Evolutionary conservation across 2,329 filamentous ascomycete genomes (phyloP).

Genomic region (Phyllosticta capitalensis): DNA sequence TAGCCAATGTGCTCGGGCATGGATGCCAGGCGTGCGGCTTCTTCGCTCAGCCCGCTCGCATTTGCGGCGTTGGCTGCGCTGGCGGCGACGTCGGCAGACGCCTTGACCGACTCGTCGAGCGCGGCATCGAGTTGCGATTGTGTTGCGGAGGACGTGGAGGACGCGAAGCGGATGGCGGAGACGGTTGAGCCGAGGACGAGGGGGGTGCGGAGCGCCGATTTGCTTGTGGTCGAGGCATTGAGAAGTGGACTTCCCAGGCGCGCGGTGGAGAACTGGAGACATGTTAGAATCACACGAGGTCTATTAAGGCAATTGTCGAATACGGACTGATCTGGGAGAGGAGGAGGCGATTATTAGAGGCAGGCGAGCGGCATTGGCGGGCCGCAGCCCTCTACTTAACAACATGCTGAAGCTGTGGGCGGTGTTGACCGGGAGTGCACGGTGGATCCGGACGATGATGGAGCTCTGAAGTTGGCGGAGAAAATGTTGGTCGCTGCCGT

Average conservation of each 20-base stretch:
- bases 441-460: neutral
- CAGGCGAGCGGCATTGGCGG: constrained; percentile 16
- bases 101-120: constrained; percentile 10
- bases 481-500: constrained; percentile 5
- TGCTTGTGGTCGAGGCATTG: neutral
- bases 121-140: constrained; percentile 10
- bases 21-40: constrained; percentile 34
- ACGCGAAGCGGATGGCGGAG: constrained; percentile 7
- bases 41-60: constrained; percentile 2
- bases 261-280: constrained; percentile 7
- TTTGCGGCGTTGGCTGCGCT: constrained; percentile 3
- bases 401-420: constrained; percentile 33
- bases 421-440: constrained; percentile 2
- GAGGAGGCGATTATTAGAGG: neutral
- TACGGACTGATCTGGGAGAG: neutral
- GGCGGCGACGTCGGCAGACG: constrained; percentile 4
- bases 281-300: neutral
- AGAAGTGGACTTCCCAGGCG: neutral
- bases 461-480: constrained; percentile 3
- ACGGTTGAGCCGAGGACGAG: neutral
- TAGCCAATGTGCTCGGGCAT: constrained; percentile 74
- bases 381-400: constrained; percentile 38
- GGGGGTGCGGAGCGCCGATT: constrained; percentile 1
- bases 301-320: neutral
- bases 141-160: constrained; percentile 10